Evolutionary conservation across 108 stramenopile species (phyloP), one percentile per base, ranked within the genome.

Genomic region (Skeletonema tropicum): DNA sequence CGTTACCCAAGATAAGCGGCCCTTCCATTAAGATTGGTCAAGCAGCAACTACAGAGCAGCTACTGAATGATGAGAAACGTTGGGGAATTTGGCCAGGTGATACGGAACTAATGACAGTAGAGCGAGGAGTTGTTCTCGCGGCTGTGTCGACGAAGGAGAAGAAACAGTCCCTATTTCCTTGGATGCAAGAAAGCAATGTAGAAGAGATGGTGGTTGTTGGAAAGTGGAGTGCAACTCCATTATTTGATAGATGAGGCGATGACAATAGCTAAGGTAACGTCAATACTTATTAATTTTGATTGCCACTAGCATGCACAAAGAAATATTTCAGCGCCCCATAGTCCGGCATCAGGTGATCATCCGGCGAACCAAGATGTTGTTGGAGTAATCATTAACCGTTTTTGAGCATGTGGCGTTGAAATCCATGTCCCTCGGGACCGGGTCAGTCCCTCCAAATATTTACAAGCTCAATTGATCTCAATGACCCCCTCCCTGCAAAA

Each of bases 71-170:
- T 52, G 77, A 71, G 35, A 29, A 66, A 19, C 57, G 76, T 23
- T 78, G 77, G 70, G 77, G 77, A 65, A 19, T 71, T 46, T 78
- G 70, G 65, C 77, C 70, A 45, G 77, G 77, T n/a, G 77, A 78
- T 67, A 70, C 69, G 9, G 77, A 78, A 25, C 19, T 64, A 23
- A 49, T 78, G 57, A 66, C 70, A 0, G n/a, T 71, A 13, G 77
- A 78, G 58, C 64, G 65, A 26, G 77, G 77, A n/a, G 31, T 66
- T 38, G 60, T 78, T 23, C 41, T 71, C 31, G 77, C 70, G 21
- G 64, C 60, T 13, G 77, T 71, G 15, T 45, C 57, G 57, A 61
- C 49, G 19, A 41, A 71, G 49, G 59, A 57, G 48, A 55, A 49
- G 31, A 46, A 33, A 21, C 23, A 15, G 15, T 23, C n/a, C 26